Evolutionary conservation across 2,329 filamentous ascomycete species (phyloP).

Genomic region (Teratosphaeria viscida): DNA sequence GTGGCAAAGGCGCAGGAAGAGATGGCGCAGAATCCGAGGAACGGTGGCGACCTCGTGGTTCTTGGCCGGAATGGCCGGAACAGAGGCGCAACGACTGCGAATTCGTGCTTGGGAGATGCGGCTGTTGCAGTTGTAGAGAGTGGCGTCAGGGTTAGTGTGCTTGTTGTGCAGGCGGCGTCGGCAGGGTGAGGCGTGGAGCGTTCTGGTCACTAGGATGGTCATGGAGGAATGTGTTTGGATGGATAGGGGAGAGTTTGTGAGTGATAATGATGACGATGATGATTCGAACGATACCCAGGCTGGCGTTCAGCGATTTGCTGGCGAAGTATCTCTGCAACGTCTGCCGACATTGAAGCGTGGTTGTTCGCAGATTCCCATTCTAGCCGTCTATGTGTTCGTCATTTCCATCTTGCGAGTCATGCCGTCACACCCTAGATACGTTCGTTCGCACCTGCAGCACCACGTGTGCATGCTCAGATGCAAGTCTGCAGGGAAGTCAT

Average conservation of each 20-base stretch:
- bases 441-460: too few relatives aligned
- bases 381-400: too few relatives aligned
- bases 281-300: not conserved
- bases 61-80: slow-evolving; percentile 50
- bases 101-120: slow-evolving; percentile 46
- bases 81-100: not conserved
- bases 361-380: too few relatives aligned
- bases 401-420: too few relatives aligned
- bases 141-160: slow-evolving; percentile 54
- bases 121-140: slow-evolving; percentile 50
- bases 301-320: too few relatives aligned
- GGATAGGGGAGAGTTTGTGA: not conserved
- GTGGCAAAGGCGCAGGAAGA: slow-evolving; percentile 47
- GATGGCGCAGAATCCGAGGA: slow-evolving; percentile 50
- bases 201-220: not conserved
- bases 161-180: slow-evolving; percentile 55
- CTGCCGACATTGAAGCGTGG: too few relatives aligned
- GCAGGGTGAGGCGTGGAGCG: not conserved
- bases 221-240: too few relatives aligned
- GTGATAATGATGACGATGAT: not conserved
- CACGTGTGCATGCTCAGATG: too few relatives aligned
- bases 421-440: too few relatives aligned
- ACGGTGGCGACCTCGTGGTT: slow-evolving; percentile 61
- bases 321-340: too few relatives aligned
- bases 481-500: too few relatives aligned